phyloP scores from a whole-genome alignment of 257 asterid species.

The Nicotiana otophora region DNA sequence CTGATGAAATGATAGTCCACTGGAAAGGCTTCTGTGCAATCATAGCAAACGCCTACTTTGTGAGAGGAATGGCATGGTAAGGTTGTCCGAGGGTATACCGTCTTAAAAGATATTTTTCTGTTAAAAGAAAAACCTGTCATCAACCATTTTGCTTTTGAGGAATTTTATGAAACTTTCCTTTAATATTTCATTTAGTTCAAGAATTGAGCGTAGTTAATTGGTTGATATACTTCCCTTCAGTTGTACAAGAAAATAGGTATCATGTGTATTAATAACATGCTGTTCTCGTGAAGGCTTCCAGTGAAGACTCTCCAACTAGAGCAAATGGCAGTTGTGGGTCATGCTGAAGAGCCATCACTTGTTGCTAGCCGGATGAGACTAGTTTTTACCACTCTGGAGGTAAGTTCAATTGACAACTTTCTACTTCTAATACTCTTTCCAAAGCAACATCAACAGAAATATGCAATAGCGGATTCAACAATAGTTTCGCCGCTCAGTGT shows the following conservation, averaged over 20 bases:
- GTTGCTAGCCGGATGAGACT: conserved; percentile 93
- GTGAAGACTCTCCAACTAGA: conserved; percentile 92
- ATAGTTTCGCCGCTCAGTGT: background rate
- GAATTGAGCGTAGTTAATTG: background rate
- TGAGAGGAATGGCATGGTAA: conserved; percentile 99
- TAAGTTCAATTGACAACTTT: conserved; percentile 17
- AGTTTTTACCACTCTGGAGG: conserved; percentile 92
- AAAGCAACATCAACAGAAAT: background rate
- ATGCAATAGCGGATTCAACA: background rate
- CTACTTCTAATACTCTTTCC: conserved; percentile 8
- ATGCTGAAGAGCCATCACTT: conserved; percentile 81
- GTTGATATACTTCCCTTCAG: background rate
- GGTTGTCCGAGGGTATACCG: conserved; percentile 4
- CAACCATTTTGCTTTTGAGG: background rate
- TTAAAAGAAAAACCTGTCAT: background rate
- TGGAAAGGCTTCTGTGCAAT: conserved; percentile 98
- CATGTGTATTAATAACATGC: background rate
- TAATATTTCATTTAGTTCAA: background rate
- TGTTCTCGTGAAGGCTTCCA: conserved; percentile 60
- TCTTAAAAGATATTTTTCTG: background rate
- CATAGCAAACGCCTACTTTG: conserved; percentile 86
- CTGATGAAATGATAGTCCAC: conserved; percentile 51
- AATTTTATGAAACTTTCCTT: background rate
- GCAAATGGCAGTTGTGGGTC: conserved; percentile 83
- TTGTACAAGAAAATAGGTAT: background rate